phyloP scores from a whole-genome alignment of 306 rosid genomes.

The Trifolium repens region DNA sequence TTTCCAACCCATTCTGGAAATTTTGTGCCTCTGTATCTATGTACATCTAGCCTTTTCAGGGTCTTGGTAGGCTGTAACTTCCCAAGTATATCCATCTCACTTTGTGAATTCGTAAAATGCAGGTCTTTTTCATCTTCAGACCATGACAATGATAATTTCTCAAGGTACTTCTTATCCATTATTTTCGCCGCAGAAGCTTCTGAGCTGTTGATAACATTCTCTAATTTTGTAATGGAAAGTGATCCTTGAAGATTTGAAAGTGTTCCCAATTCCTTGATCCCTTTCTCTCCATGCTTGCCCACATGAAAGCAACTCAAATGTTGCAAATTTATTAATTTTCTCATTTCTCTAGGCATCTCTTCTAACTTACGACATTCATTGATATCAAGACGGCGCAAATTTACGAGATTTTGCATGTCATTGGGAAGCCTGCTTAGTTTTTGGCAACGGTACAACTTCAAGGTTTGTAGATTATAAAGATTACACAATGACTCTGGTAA shows the following conservation, averaged over 20 bases:
- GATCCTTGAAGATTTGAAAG: slow-evolving; percentile 16
- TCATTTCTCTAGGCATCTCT: neutral
- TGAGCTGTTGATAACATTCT: neutral
- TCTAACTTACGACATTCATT: fast-evolving
- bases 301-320: neutral
- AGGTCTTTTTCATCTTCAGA: too few species aligned
- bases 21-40: too few species aligned
- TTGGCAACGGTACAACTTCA: fast-evolving
- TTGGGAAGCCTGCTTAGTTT: neutral
- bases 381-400: neutral
- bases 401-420: slow-evolving; percentile 12
- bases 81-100: too few species aligned
- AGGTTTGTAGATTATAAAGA: neutral
- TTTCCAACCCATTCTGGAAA: too few species aligned
- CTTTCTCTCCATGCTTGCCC: neutral
- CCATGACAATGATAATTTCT: too few species aligned
- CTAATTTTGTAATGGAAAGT: neutral
- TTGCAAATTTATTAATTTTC: neutral
- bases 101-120: too few species aligned
- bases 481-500: slow-evolving; percentile 2
- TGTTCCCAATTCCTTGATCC: slow-evolving; percentile 1
- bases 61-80: too few species aligned
- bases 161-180: too few species aligned
- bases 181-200: neutral
- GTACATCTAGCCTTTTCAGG: too few species aligned